Evolutionary conservation across 2,329 filamentous ascomycete genomes (phyloP).

Genomic region (Fusarium clavum): DNA sequence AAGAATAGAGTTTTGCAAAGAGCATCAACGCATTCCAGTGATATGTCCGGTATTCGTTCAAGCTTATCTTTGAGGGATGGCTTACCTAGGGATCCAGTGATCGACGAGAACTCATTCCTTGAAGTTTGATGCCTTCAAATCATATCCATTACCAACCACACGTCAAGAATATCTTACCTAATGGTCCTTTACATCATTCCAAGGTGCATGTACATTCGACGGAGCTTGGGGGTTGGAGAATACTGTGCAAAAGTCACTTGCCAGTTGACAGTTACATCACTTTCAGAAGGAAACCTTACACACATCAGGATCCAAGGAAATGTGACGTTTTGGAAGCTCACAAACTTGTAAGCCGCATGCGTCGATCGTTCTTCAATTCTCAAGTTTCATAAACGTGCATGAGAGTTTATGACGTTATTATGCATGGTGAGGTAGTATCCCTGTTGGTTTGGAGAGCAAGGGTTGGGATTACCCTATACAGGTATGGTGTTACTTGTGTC

Average conservation of each 20-base stretch:
- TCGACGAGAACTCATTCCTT: conserved; percentile 5
- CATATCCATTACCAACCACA: background rate
- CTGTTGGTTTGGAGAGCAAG: background rate
- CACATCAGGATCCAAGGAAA: conserved; percentile 5
- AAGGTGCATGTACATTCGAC: conserved; percentile 13
- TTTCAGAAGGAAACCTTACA: background rate
- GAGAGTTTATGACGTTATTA: conserved; percentile 35
- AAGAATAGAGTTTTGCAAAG: conserved; percentile 18
- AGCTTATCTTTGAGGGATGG: background rate
- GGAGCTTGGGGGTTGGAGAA: background rate
- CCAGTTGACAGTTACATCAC: conserved; percentile 28
- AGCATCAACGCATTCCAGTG: background rate
- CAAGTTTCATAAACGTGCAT: conserved; percentile 26
- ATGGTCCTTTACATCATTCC: conserved; percentile 15
- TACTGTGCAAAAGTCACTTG: conserved; percentile 37
- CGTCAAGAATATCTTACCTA: background rate
- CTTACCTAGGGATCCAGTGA: background rate
- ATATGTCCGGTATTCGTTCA: background rate
- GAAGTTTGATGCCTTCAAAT: background rate
- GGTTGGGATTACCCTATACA: conserved; percentile 13
- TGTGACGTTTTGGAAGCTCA: conserved; percentile 7
- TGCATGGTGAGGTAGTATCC: conserved; percentile 28
- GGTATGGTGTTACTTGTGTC: background rate
- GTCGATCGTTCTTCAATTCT: conserved; percentile 25
- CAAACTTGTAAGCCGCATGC: conserved; percentile 10